Base-by-base conservation (phyloP, 768 basidiomycete species). In the Coprinopsis sp. region DNA sequence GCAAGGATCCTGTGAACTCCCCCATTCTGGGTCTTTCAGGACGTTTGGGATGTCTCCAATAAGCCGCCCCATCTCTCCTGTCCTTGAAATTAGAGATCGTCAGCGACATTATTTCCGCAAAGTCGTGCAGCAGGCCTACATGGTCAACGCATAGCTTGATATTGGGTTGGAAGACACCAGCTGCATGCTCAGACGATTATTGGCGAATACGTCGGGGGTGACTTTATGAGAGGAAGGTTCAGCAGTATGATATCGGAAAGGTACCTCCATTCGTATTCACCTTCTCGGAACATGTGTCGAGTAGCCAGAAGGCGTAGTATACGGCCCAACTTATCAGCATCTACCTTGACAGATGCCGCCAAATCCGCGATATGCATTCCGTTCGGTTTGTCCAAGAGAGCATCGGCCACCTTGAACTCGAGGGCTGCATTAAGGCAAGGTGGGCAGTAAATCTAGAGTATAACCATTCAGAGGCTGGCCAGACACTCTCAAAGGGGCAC, bases 281-380 rank as follows among this genome's bases (percentile, higher is more conserved):
- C 62, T 63, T 73, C 71, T 27, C 56, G 51, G 53, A 70, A 73
- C 28, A 59, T 57, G 42, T 71, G 68, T 37, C 60, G 66, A 2
- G 65, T 66, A 5, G 64, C 60, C 11, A 73, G 55, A 10, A 62
- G 37, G 2, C 70, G 57, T 27, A 73, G 47, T 18, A 70, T 58
- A 4, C 69, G 59, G 4, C 55, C 55, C 6, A 71, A 54, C 37
- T 72, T 73, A 2, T 51, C 58, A 1, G 48, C 40, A 12, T 70
- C 64, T 12, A 68, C 42, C 2, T 58, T 55, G 3, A 66, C 43
- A 16, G 48, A 42, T 4, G 46, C 36, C 13, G 59, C 55, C 0
- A 73, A 44, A 10, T 66, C 62, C 4, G 48, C 27, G 31, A 66
- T 57, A 22, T 56, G 63, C 46, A 71, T 18, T 4, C 71, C 70